Evolutionary conservation across 2,329 filamentous ascomycete genomes (phyloP), one percentile per base, ranked within the genome.

Genomic region (Aspergillus sp.): DNA sequence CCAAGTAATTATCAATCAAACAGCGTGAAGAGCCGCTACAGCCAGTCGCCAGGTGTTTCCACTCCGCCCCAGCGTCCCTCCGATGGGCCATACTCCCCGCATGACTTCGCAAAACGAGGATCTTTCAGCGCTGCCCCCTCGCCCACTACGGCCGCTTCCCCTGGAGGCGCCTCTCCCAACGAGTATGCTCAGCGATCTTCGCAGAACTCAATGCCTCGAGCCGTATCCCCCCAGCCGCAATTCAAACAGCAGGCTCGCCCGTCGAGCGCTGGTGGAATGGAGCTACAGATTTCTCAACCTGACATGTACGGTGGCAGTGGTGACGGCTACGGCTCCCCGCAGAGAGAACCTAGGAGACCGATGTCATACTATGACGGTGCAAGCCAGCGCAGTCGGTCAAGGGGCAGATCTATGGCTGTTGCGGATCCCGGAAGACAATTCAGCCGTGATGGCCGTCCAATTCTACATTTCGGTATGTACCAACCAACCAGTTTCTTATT

Each of bases 401-500:
- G 85, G 63, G 96, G 92, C 74, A 91, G 93, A 80, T 96, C 92
- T 68, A 82, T 95, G 59, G 91, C 89, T n/a, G 89, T 95, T 68
- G 82, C 85, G 24, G 86, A 87, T n/a, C 83, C 73, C 60, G 71
- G 70, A 52, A 67, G 90, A 65, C 89, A 93, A 67, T 91, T 90
- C 67, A 96, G 91, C 5, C 85, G 86, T 61, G 92, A 97, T 72
- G 93, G 95, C 30, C 86, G 90, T 60, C 87, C 90, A 37, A 93
- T 98, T 70, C 73, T 98, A 70, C 91, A 97, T 77, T 97, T 93
- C 78, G 91, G 95, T 98, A 83, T 87, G 92, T 50, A 47, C 13
- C 44, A 15, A 39, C 24, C 8, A 39, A 19, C 8, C 37, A 12
- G 8, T 12, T 19, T 17, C 19, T n/a, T 37, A 15, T 34, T 5